A percentile compares a stretch with the other conserved stretches of the same genome.
Conservation (phyloP, 129 eudicot species). For the Tagetes patula region DNA sequence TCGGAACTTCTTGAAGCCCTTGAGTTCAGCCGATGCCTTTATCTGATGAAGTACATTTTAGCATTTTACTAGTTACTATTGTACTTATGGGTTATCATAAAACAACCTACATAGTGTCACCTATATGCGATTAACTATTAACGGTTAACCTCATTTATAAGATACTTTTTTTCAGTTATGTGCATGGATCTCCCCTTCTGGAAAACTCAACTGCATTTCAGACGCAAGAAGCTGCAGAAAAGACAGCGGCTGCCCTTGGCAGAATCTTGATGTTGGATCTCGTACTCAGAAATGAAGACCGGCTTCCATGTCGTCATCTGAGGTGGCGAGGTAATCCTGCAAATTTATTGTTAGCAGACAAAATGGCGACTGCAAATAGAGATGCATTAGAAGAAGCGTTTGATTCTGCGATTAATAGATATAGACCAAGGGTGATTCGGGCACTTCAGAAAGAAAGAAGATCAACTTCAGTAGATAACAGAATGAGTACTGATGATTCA, state of each 20-base stretch:
- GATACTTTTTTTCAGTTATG: slow-evolving; percentile 57
- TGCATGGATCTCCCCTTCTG: slow-evolving; percentile 84
- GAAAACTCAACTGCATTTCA: slow-evolving; percentile 81
- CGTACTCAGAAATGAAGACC: slow-evolving; percentile 93
- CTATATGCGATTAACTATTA: too few species aligned
- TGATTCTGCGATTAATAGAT: slow-evolving; percentile 71
- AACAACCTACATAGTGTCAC: too few species aligned
- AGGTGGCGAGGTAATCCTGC: slow-evolving; percentile 98
- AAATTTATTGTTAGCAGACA: slow-evolving; percentile 76
- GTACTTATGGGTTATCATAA: too few species aligned
- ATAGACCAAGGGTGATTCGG: slow-evolving; percentile 69
- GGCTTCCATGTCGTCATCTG: slow-evolving; percentile 86
- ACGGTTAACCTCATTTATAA: neutral
- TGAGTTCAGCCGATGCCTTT: slow-evolving; percentile 92
- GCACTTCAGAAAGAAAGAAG: slow-evolving; percentile 88
- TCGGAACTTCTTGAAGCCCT: slow-evolving; percentile 98
- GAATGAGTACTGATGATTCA: slow-evolving; percentile 53
- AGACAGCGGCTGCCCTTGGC: slow-evolving; percentile 85
- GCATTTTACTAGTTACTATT: neutral
- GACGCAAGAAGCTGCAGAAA: slow-evolving; percentile 72
- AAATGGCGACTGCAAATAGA: slow-evolving; percentile 50
- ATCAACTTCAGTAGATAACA: slow-evolving; percentile 75
- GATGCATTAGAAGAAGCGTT: slow-evolving; percentile 71
- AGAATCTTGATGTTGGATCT: slow-evolving; percentile 91
- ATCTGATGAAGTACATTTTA: slow-evolving; percentile 68